phyloP scores from a whole-genome alignment of 1,139 yeast genomes.

The Meyerozyma elateridarum region DNA sequence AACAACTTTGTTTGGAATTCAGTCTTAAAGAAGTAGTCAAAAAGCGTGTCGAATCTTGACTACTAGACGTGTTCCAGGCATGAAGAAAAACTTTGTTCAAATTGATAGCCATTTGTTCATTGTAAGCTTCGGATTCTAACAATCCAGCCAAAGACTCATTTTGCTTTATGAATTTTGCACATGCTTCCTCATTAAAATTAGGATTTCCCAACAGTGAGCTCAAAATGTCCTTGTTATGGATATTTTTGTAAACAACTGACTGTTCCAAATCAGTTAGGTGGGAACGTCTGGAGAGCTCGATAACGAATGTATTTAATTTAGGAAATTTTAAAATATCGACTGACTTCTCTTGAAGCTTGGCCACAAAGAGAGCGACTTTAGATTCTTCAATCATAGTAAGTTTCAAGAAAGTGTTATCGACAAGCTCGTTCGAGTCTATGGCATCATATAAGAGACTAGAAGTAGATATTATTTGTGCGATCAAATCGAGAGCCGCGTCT shows the following conservation, averaged over 20 bases:
- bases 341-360: constrained; percentile 5
- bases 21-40: neutral
- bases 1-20: neutral
- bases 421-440: constrained; percentile 16
- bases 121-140: neutral
- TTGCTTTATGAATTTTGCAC: neutral
- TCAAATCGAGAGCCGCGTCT: constrained; percentile 20
- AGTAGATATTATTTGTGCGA: constrained; percentile 12
- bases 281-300: constrained; percentile 9
- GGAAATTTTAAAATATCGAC: constrained; percentile 7
- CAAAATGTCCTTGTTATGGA: constrained; percentile 17
- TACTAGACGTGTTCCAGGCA: neutral
- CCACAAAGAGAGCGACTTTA: constrained; percentile 8
- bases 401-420: constrained; percentile 31
- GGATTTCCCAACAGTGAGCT: constrained; percentile 8
- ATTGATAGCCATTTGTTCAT: neutral
- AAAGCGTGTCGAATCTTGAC: neutral
- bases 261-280: constrained; percentile 10
- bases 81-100: neutral
- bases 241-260: constrained; percentile 20
- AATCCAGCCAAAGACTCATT: neutral
- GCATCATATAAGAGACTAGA: constrained; percentile 6
- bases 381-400: constrained; percentile 12
- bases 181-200: constrained; percentile 4
- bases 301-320: constrained; percentile 10